A percentile compares a stretch with the other conserved stretches of the same genome.
These are phyloP conservation scores for Carex pumila DNA, from an alignment of 176 grass and related monocot species.

Conservation along the genomic window DNA sequence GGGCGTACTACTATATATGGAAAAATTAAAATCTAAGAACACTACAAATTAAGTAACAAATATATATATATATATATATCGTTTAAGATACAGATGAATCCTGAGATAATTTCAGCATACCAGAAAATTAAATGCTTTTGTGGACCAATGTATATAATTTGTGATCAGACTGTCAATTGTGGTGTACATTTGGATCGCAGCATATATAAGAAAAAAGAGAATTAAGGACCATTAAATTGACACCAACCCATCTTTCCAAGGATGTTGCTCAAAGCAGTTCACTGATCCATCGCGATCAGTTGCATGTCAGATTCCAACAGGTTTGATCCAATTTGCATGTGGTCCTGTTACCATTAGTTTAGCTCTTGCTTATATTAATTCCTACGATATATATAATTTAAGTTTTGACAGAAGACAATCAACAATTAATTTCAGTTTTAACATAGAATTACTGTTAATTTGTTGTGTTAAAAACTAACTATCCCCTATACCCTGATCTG, in stretches of 20 bases:
- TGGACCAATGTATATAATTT: not conserved
- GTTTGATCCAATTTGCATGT: conserved; percentile 7
- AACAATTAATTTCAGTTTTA: too few species aligned
- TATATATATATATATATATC: not conserved
- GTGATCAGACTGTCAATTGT: not conserved
- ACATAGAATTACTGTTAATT: too few species aligned
- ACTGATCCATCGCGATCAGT: too few species aligned
- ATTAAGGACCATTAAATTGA: not conserved
- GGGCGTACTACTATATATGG: too few species aligned
- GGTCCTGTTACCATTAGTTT: conserved; percentile 4
- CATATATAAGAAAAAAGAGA: conserved; percentile 7
- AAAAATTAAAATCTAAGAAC: not conserved
- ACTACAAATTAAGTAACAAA: not conserved
- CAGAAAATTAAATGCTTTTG: not conserved
- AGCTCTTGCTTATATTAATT: not conserved
- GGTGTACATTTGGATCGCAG: not conserved
- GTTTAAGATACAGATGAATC: not conserved
- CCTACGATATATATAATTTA: not conserved
- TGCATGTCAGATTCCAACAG: not conserved
- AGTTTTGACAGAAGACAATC: too few species aligned
- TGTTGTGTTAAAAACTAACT: too few species aligned
- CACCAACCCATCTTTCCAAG: not conserved
- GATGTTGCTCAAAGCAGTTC: not conserved
- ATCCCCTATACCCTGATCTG: too few species aligned
- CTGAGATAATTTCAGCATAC: not conserved